phyloP scores from a whole-genome alignment of 2,329 filamentous ascomycete genomes.

The Cadophora luteo-olivacea region DNA sequence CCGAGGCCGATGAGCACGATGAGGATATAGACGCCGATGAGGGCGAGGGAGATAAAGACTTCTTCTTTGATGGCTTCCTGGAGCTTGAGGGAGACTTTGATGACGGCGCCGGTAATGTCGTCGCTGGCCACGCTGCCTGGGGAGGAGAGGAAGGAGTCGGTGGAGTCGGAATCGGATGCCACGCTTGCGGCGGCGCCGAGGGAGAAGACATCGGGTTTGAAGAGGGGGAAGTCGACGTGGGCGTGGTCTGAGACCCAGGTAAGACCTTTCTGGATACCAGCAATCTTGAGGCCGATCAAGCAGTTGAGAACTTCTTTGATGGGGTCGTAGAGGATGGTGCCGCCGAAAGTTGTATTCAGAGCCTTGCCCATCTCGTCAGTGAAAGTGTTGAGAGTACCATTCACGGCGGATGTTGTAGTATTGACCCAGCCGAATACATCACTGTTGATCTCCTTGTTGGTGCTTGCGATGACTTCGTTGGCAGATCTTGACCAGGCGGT shows the following conservation, averaged over 20 bases:
- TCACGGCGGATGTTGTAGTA: constrained; percentile 81
- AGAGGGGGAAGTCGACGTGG: constrained; percentile 78
- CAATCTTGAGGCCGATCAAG: constrained; percentile 86
- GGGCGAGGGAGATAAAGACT: constrained; percentile 76
- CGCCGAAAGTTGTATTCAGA: constrained; percentile 80
- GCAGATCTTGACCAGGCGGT: constrained; percentile 67
- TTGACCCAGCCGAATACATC: constrained; percentile 88
- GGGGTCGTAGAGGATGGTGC: constrained; percentile 79
- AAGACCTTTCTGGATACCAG: constrained; percentile 83
- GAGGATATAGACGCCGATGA: constrained; percentile 80
- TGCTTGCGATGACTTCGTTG: constrained; percentile 64
- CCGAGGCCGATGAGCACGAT: constrained; percentile 77
- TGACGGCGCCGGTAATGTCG: constrained; percentile 79
- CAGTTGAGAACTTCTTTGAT: constrained; percentile 84
- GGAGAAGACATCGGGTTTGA: constrained; percentile 84
- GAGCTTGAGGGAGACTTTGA: constrained; percentile 72
- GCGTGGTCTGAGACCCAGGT: constrained; percentile 93
- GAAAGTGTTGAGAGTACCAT: constrained; percentile 84
- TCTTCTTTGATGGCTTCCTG: constrained; percentile 74
- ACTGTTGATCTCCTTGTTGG: constrained; percentile 77
- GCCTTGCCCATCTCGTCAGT: constrained; percentile 77
- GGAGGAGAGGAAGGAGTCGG: constrained; percentile 77
- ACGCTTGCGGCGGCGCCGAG: constrained; percentile 72
- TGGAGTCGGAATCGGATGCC: constrained; percentile 59
- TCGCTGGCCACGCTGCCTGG: constrained; percentile 77